A percentile compares a stretch with the other conserved stretches of the same genome.
These are phyloP conservation scores for Euptelea pleiosperma DNA, from an alignment of 164 flowering plant species.

Conservation along the genomic window DNA sequence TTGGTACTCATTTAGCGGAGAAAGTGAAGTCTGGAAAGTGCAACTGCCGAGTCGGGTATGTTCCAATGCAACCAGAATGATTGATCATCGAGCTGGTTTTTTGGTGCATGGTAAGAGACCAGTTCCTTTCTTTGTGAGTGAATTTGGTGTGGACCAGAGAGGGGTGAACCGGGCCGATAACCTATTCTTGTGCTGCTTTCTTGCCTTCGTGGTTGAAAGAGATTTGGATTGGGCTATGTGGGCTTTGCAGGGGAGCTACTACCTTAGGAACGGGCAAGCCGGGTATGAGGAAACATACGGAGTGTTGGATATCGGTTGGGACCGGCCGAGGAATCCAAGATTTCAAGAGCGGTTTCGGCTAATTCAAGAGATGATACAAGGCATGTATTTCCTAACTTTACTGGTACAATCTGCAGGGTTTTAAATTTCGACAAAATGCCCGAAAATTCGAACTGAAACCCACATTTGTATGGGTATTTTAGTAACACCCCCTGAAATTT, in stretches of 20 bases:
- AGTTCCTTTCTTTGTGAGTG: slow-evolving; percentile 48
- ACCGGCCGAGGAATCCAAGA: slow-evolving; percentile 25
- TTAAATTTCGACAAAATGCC: background rate
- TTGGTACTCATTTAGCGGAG: slow-evolving; percentile 37
- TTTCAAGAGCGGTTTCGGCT: slow-evolving; percentile 26
- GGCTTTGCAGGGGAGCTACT: slow-evolving; percentile 53
- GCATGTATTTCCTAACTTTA: slow-evolving; percentile 10
- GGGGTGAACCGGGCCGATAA: slow-evolving; percentile 34
- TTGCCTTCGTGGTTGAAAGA: slow-evolving; percentile 23
- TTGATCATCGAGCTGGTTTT: slow-evolving; percentile 24
- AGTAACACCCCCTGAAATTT: too few species aligned
- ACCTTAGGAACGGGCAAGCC: slow-evolving; percentile 23
- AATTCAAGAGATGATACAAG: slow-evolving; percentile 31
- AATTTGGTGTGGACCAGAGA: slow-evolving; percentile 48
- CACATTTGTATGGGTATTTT: too few species aligned
- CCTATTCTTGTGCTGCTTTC: slow-evolving; percentile 41
- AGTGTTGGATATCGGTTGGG: slow-evolving; percentile 36
- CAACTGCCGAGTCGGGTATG: slow-evolving; percentile 24
- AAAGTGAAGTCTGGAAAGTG: slow-evolving; percentile 22
- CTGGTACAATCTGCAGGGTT: too few species aligned
- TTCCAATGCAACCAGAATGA: background rate
- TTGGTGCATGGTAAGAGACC: slow-evolving; percentile 21
- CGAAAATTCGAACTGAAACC: too few species aligned
- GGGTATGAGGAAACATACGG: slow-evolving; percentile 42
- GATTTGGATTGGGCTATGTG: slow-evolving; percentile 60